A percentile compares a stretch with the other conserved stretches of the same genome.
Evolutionary conservation across 2,329 filamentous ascomycete species (phyloP).

Genomic region (Grosmannia penicillata): DNA sequence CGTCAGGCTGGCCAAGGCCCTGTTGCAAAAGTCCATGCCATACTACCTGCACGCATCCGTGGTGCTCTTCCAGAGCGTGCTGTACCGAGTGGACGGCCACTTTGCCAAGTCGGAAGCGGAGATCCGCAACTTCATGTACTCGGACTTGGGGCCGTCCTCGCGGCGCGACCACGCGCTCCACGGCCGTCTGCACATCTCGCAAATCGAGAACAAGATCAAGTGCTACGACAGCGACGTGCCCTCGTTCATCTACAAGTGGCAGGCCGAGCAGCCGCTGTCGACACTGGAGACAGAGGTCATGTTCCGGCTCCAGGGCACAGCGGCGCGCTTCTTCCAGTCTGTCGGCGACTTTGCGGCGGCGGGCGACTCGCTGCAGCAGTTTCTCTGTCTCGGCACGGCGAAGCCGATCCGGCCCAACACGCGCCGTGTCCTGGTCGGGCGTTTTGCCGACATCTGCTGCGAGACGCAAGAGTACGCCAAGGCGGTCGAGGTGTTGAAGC

Average conservation of each 20-base stretch:
- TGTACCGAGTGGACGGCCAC: constrained; percentile 1
- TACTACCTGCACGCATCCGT: constrained; percentile 4
- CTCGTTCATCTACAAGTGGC: constrained; percentile 2
- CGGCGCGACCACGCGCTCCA: constrained; percentile 1
- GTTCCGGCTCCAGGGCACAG: background rate
- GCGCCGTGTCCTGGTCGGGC: background rate
- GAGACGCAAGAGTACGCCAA: background rate
- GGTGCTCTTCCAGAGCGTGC: constrained; percentile 2
- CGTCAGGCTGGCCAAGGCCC: background rate
- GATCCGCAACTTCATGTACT: background rate
- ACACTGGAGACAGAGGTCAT: constrained; percentile 1
- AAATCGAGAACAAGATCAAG: constrained; percentile 4
- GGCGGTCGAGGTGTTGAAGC: background rate
- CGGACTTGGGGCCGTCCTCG: background rate
- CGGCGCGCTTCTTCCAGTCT: constrained; percentile 4
- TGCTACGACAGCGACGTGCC: constrained; percentile 2
- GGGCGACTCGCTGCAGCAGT: constrained; percentile 2
- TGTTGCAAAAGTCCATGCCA: constrained; percentile 1
- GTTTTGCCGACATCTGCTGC: constrained; percentile 1
- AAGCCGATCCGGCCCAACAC: background rate
- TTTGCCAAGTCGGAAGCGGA: background rate
- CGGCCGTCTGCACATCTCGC: constrained; percentile 4
- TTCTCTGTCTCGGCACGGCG: background rate
- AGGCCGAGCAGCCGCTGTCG: background rate
- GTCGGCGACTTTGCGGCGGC: constrained; percentile 1